A percentile compares a stretch with the other conserved stretches of the same genome.
phyloP scores from a whole-genome alignment of 306 rosid genomes.

The Vigna hirtella region DNA sequence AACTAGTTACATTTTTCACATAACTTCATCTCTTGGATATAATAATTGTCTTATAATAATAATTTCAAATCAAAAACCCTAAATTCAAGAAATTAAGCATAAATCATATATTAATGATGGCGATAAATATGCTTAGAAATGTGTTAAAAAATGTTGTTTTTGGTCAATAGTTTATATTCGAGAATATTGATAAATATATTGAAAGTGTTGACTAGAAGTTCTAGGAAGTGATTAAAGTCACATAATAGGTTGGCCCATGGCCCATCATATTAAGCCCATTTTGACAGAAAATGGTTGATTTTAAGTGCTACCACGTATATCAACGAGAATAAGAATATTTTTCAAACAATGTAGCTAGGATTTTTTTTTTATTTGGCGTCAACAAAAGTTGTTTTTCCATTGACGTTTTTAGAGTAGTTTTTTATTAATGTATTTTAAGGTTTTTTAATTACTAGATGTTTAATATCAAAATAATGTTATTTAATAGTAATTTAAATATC shows the following conservation, averaged over 20 bases:
- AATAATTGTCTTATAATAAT: background rate
- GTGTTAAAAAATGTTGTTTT: background rate
- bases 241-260: background rate
- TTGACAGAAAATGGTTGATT: background rate
- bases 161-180: background rate
- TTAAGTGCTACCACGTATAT: too few species aligned
- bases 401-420: too few species aligned
- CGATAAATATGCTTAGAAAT: background rate
- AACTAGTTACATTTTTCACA: too few species aligned
- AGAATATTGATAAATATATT: background rate
- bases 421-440: too few species aligned
- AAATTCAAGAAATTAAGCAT: background rate
- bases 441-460: too few species aligned
- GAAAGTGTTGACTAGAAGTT: background rate
- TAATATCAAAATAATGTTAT: too few species aligned
- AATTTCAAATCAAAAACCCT: background rate
- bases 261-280: background rate
- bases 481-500: too few species aligned
- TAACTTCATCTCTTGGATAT: background rate
- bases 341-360: too few species aligned
- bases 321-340: too few species aligned
- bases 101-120: background rate
- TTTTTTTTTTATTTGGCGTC: too few species aligned
- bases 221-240: background rate
- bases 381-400: too few species aligned